These are phyloP conservation scores for Dichomitus squalens DNA, from an alignment of 1,284 basidiomycete species.

Conservation along the genomic window DNA sequence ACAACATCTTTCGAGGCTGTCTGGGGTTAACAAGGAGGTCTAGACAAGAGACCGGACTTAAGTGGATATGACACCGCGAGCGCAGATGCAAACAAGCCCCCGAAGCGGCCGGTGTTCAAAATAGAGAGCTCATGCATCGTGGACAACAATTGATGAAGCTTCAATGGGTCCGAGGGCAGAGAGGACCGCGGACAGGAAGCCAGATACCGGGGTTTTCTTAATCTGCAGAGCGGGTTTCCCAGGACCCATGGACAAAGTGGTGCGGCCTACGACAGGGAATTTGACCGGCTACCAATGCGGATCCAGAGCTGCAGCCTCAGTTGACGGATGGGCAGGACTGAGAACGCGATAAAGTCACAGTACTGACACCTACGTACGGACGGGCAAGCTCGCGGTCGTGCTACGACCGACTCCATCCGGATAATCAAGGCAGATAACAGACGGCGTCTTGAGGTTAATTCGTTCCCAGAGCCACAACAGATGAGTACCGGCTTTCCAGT, in stretches of 20 bases:
- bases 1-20: background rate
- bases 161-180: no score
- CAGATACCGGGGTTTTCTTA: background rate
- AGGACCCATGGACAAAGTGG: background rate
- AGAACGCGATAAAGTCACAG: background rate
- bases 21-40: background rate
- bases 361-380: background rate
- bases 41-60: background rate
- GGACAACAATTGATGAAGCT: background rate
- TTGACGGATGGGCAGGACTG: background rate
- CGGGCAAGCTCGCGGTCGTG: background rate
- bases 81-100: background rate
- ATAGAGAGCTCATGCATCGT: background rate
- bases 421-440: background rate
- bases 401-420: no score
- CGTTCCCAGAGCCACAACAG: background rate
- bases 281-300: background rate
- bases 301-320: conserved; percentile 6
- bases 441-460: background rate
- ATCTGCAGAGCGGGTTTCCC: background rate
- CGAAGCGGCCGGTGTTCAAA: background rate
- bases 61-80: background rate
- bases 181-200: background rate
- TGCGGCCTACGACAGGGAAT: background rate
- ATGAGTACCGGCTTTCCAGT: background rate